Base-by-base conservation (phyloP, 768 basidiomycete genomes). In the Pleurotus ostreatus region DNA sequence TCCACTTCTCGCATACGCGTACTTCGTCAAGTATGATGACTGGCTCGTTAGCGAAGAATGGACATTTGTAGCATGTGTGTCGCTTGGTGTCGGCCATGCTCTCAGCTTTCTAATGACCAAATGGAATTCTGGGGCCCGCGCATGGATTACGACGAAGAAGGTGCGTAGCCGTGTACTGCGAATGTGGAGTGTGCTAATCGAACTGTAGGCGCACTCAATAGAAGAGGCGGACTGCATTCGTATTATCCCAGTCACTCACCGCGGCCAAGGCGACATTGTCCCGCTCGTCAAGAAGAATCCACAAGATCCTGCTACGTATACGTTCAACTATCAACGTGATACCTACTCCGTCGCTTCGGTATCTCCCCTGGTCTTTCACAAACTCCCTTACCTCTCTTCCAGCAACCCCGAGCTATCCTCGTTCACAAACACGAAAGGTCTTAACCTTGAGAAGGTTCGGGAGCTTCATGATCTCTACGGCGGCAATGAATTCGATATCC, bases 1-100 rank as follows among this genome's bases (percentile, higher is more conserved):
- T 60, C 92, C 92, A 0, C 68, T 94, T 26, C 80, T 92, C 26
- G 90, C 89, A 22, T 97, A 96, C 69, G 88, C 94, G 18, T 98
- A 98, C 77, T 92, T 88, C 64, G 70, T 94, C 71, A 87, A 82
- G 70, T 97, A 98, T 70, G 92, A 96, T 64, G 74, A 86, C 59
- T 97, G 92, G 89, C 75, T 98, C 55, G 81, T 86, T 65, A 92
- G 90, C 56, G 94, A 96, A 72, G 96, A 98, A 69, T 98, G 95
- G 95, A 96, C 97, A 0, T 99, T 98, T 68, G 81, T 98, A 18
- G 91, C 89, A 38, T 94, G 89, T 61, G 88, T 95, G 12, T 72
- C 84, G 2, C 81, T 99, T 6, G 90, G 90, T 18, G 88, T 83
- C 5, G 84, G 89, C 2, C 97, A 98, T 69, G 93, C 94, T 2